phyloP scores from a whole-genome alignment of 495 filamentous ascomycete species.

The Penicillium fimorum region DNA sequence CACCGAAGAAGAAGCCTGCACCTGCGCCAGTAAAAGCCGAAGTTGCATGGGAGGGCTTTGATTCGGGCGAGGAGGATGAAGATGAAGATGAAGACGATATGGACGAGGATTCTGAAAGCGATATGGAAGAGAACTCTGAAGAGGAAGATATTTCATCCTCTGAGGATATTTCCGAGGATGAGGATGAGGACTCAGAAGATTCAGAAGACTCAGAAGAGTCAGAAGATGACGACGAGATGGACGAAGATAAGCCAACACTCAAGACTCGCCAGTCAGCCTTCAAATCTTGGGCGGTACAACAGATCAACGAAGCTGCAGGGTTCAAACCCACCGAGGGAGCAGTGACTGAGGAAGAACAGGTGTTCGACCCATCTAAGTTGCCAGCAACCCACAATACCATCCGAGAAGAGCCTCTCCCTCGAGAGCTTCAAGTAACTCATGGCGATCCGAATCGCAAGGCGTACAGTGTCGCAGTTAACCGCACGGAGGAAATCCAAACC shows the following conservation, averaged over 20 bases:
- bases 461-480: conserved; percentile 69
- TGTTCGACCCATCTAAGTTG: conserved; percentile 28
- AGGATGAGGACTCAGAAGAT: conserved; percentile 24
- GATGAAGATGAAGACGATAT: conserved; percentile 17
- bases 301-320: conserved; percentile 72
- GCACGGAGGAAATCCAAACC: conserved; percentile 70
- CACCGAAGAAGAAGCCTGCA: conserved; percentile 31
- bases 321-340: conserved; percentile 53
- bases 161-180: conserved; percentile 23
- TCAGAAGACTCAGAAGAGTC: conserved; percentile 24
- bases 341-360: conserved; percentile 28
- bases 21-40: conserved; percentile 40
- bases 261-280: conserved; percentile 67
- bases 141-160: conserved; percentile 23
- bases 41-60: conserved; percentile 61
- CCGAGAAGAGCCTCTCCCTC: conserved; percentile 73
- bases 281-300: conserved; percentile 87
- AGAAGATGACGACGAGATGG: conserved; percentile 26
- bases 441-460: conserved; percentile 65
- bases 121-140: conserved; percentile 22
- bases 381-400: conserved; percentile 43
- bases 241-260: conserved; percentile 39
- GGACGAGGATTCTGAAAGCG: conserved; percentile 18
- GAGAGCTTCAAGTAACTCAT: conserved; percentile 65
- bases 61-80: conserved; percentile 40